A percentile compares a stretch with the other conserved stretches of the same genome.
Conservation (phyloP, 1,284 basidiomycete species). For the Apiotrichum montevideense region DNA sequence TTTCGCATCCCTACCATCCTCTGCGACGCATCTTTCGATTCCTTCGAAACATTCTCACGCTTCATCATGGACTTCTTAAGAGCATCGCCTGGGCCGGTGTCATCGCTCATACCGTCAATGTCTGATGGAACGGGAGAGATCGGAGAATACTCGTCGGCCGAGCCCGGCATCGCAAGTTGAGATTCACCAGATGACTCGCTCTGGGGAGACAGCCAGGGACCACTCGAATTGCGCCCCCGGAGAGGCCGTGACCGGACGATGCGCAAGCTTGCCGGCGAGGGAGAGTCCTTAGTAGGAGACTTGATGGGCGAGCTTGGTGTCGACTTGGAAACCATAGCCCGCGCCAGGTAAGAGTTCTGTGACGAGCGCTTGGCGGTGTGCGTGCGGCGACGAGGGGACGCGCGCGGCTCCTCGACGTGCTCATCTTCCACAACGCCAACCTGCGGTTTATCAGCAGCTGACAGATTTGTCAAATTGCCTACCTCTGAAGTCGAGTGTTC, state of each 20-base stretch:
- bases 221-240: not conserved
- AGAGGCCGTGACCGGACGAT: constrained; percentile 14
- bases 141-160: constrained; percentile 2
- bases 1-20: too few relatives aligned
- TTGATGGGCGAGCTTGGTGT: constrained; percentile 1
- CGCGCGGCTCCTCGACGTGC: not conserved
- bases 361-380: constrained; percentile 16
- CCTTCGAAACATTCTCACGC: not conserved
- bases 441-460: not conserved
- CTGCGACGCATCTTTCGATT: too few relatives aligned
- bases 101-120: not conserved
- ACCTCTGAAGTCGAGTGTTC: constrained; percentile 1
- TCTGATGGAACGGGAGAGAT: constrained; percentile 4
- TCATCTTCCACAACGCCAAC: not conserved
- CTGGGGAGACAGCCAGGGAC: not conserved
- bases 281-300: constrained; percentile 4
- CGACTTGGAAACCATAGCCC: not conserved
- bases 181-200: not conserved
- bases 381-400: constrained; percentile 4
- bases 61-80: not conserved
- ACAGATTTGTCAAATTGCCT: not conserved
- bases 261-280: not conserved
- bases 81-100: not conserved
- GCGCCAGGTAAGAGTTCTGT: constrained; percentile 16
- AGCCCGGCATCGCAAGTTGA: not conserved